Evolutionary conservation across 2,329 filamentous ascomycete species (phyloP).

Genomic region (Cladobotryum mycophilum): DNA sequence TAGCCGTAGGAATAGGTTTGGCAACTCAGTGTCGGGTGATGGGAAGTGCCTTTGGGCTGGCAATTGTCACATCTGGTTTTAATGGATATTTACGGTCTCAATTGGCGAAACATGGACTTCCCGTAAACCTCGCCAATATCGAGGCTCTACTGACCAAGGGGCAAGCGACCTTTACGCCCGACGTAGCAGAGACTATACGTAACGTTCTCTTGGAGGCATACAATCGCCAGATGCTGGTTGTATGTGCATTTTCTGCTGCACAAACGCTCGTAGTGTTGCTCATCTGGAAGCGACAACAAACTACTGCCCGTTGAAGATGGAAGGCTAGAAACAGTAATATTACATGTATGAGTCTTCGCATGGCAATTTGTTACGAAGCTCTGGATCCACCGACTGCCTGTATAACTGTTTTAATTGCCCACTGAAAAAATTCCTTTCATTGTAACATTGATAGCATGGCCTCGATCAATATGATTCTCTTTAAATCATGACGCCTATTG

Average conservation of each 20-base stretch:
- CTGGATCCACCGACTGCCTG: no score
- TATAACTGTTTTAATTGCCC: no score
- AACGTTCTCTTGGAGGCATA: background rate
- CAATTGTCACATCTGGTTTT: background rate
- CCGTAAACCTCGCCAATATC: background rate
- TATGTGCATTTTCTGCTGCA: background rate
- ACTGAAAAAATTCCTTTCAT: no score
- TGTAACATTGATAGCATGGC: no score
- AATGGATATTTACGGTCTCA: background rate
- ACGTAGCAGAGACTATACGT: background rate
- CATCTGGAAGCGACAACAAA: background rate
- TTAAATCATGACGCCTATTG: no score
- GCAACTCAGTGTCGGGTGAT: background rate
- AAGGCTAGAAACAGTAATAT: no score
- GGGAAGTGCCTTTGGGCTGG: background rate
- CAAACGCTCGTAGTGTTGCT: background rate
- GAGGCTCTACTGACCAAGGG: background rate
- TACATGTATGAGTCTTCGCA: no score
- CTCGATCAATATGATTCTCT: no score
- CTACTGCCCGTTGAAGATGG: background rate
- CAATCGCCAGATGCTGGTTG: background rate
- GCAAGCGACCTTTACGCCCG: background rate
- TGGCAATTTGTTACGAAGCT: no score
- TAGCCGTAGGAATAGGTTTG: background rate
- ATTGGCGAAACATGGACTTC: background rate